Evolutionary conservation across 495 filamentous ascomycete genomes (phyloP).

Genomic region (Xanthoparmelia taractica): DNA sequence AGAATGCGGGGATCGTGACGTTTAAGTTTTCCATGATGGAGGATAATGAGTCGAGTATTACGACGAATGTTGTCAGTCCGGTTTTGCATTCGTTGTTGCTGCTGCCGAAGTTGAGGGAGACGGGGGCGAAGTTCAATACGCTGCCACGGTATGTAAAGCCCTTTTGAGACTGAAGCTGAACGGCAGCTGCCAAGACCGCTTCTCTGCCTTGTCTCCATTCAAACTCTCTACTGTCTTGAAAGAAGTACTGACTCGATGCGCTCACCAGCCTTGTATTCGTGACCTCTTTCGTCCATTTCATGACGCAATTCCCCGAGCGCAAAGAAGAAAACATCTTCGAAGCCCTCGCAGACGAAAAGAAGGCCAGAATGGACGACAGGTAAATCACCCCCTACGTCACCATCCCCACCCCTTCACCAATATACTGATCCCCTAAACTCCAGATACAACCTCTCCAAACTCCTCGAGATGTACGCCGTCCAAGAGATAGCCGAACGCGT

Average conservation of each 20-base stretch:
- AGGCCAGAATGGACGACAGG: slow-evolving; percentile 29
- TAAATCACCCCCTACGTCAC: slow-evolving; percentile 5
- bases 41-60: slow-evolving; percentile 32
- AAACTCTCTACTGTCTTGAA: too few relatives aligned
- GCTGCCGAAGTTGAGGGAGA: slow-evolving; percentile 25
- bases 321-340: slow-evolving; percentile 28
- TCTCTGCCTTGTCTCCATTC: too few relatives aligned
- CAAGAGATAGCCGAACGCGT: slow-evolving; percentile 31
- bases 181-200: too few relatives aligned
- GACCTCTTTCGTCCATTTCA: slow-evolving; percentile 29
- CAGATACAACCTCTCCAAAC: slow-evolving; percentile 34
- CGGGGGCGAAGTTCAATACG: slow-evolving; percentile 19
- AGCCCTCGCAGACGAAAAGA: slow-evolving; percentile 24
- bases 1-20: slow-evolving; percentile 36
- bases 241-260: slow-evolving; percentile 14
- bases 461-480: slow-evolving; percentile 30
- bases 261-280: slow-evolving; percentile 21
- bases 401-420: not conserved
- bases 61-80: slow-evolving; percentile 43
- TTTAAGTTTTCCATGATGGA: slow-evolving; percentile 14
- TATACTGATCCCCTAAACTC: not conserved
- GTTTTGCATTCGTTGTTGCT: slow-evolving; percentile 36
- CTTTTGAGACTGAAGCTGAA: not conserved
- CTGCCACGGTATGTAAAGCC: slow-evolving; percentile 6
- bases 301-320: slow-evolving; percentile 31